A percentile compares a stretch with the other conserved stretches of the same genome.
Evolutionary conservation across 768 basidiomycete genomes (phyloP).

Genomic region (Pleurotus tuber-regium): DNA sequence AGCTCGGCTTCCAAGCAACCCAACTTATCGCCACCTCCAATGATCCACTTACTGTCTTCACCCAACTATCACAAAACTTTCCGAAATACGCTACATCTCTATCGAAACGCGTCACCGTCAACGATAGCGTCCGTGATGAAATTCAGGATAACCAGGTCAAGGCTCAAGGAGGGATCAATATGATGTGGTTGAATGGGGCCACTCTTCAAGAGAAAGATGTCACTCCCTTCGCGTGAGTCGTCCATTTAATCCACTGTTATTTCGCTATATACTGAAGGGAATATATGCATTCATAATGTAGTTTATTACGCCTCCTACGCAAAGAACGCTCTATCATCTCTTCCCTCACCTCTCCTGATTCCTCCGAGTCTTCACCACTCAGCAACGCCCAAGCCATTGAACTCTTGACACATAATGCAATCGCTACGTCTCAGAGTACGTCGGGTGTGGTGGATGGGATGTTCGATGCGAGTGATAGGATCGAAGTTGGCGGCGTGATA

Average conservation of each 20-base stretch:
- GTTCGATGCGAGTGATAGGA: slow-evolving; percentile 89
- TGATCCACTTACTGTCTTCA: slow-evolving; percentile 53
- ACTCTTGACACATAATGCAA: slow-evolving; percentile 61
- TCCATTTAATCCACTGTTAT: too few species aligned
- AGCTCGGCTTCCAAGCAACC: slow-evolving; percentile 69
- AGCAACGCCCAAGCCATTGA: slow-evolving; percentile 64
- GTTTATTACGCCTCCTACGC: slow-evolving; percentile 55
- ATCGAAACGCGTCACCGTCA: slow-evolving; percentile 62
- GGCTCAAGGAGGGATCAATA: slow-evolving; percentile 49
- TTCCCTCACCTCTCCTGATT: too few species aligned
- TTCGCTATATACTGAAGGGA: too few species aligned
- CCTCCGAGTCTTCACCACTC: slow-evolving; percentile 63
- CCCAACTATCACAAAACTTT: slow-evolving; percentile 80
- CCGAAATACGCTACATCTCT: slow-evolving; percentile 80
- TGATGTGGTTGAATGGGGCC: slow-evolving; percentile 83
- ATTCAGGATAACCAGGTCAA: slow-evolving; percentile 54
- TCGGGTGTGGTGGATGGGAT: slow-evolving; percentile 60
- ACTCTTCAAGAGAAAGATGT: slow-evolving; percentile 59
- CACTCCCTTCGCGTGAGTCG: slow-evolving; percentile 50
- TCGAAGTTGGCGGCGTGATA: slow-evolving; percentile 72
- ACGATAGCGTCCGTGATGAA: slow-evolving; percentile 50
- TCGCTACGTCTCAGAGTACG: slow-evolving; percentile 51
- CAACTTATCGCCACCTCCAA: slow-evolving; percentile 70
- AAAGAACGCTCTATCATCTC: slow-evolving; percentile 69
- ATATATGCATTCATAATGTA: too few species aligned